Conservation (phyloP, 805 yeast species). For the Ogataea dorogensis region DNA sequence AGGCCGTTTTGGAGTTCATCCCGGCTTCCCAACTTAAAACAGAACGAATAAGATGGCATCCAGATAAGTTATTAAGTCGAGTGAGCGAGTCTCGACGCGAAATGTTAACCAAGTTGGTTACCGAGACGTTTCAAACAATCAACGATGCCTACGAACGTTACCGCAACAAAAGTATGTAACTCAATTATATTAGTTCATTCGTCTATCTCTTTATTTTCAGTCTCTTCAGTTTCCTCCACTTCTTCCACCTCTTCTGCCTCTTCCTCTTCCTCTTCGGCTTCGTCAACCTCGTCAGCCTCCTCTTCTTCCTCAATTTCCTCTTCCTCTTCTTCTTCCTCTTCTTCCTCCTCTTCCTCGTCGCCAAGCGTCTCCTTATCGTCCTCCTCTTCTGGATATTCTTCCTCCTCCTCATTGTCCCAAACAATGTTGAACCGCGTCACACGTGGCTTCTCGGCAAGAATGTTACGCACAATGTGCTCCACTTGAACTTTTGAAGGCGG, state of each 20-base stretch:
- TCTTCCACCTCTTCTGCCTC: slow-evolving; percentile 30
- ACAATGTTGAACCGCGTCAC: slow-evolving; percentile 96
- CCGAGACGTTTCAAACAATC: slow-evolving; percentile 42
- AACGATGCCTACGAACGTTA: slow-evolving; percentile 36
- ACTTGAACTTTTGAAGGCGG: slow-evolving; percentile 94
- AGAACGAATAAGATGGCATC: slow-evolving; percentile 70
- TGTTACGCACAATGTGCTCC: slow-evolving; percentile 90
- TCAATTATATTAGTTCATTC: slow-evolving; percentile 1
- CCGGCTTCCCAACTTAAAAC: slow-evolving; percentile 31
- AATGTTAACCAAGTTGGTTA: slow-evolving; percentile 26
- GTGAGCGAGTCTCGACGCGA: slow-evolving; percentile 9
- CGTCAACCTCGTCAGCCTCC: slow-evolving; percentile 24
- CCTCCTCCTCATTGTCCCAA: slow-evolving; percentile 77
- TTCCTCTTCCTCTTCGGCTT: slow-evolving; percentile 30
- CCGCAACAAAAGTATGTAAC: neutral
- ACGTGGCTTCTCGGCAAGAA: slow-evolving; percentile 94
- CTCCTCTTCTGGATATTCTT: slow-evolving; percentile 73
- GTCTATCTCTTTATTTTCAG: slow-evolving; percentile 18
- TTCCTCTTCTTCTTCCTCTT: slow-evolving; percentile 45
- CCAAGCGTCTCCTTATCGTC: slow-evolving; percentile 54
- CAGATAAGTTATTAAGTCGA: slow-evolving; percentile 52
- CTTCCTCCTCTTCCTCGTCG: slow-evolving; percentile 57
- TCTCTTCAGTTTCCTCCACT: slow-evolving; percentile 25
- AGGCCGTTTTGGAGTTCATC: slow-evolving; percentile 19
- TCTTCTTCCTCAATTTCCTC: slow-evolving; percentile 43